A percentile compares a stretch with the other conserved stretches of the same genome.
Conservation (phyloP, 805 yeast genomes). For the Sungouiozyma ichnusensis region DNA sequence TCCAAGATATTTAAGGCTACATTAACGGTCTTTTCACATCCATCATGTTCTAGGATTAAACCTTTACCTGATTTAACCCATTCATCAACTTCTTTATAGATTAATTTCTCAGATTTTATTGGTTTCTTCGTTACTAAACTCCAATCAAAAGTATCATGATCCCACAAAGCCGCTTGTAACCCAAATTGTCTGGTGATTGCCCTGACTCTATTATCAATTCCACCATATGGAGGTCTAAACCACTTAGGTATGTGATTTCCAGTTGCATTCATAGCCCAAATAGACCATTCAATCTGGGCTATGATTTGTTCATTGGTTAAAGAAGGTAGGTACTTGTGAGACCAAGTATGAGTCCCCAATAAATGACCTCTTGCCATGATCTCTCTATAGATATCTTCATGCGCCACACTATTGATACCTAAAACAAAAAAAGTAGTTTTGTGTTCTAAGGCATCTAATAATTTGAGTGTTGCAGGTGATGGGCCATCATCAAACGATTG, state of each 20-base stretch:
- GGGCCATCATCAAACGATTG: conserved; percentile 98
- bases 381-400: conserved; percentile 59
- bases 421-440: conserved; percentile 76
- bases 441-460: conserved; percentile 43
- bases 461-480: conserved; percentile 51
- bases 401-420: conserved; percentile 69
- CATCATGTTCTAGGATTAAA: conserved; percentile 81
- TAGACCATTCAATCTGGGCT: conserved; percentile 89
- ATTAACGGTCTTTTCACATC: conserved; percentile 51
- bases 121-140: conserved; percentile 42
- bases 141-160: conserved; percentile 89
- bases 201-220: conserved; percentile 78
- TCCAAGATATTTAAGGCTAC: conserved; percentile 52
- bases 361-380: conserved; percentile 59
- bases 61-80: conserved; percentile 49
- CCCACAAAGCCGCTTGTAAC: conserved; percentile 84
- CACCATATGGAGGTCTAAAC: conserved; percentile 97
- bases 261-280: conserved; percentile 97
- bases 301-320: conserved; percentile 69
- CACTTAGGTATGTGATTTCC: conserved; percentile 78
- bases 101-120: conserved; percentile 38
- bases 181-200: conserved; percentile 75
- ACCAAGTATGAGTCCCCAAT: conserved; percentile 87
- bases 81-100: conserved; percentile 42
- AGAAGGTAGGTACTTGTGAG: conserved; percentile 74